Evolutionary conservation across 495 filamentous ascomycete species (phyloP), one percentile per base, ranked within the genome.

Genomic region (Penicillium psychrofluorescens): DNA sequence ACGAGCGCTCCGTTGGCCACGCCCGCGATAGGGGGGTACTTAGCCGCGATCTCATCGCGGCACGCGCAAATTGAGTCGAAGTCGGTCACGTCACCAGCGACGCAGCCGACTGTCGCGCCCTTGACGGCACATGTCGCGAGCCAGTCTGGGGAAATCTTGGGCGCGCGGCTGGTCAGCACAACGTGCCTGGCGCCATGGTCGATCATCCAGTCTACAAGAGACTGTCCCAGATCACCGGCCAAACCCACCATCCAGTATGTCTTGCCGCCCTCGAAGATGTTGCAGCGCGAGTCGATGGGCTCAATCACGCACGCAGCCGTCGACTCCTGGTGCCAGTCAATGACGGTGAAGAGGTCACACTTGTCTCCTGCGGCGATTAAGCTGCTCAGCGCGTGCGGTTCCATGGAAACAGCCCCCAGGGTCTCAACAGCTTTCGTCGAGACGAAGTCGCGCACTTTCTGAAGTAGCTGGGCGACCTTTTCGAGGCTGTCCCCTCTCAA

Each of bases 171-270:
- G 1, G 75, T 72, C 5, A 85, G 43, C 10, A 72, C 69, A 32
- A 85, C 62, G 46, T 74, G 58, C 1, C 66, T 49, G 0, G 80
- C 80, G 0, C 81, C 81, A 14, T 77, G 64, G 1, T 58, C 27
- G 2, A 70, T 62, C 61, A 85, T 77, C 51, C 80, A 77, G 2
- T 68, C 56, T 48, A 76, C 79, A 1, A 84, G 51, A 11, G 79
- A 82, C 42, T 71, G 66, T 11, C 78, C 81, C 3, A 83, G 63
- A 16, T 75, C 72, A 14, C 77, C 71, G 1, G 77, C 78, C 10
- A 83, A 49, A 3, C 81, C 81, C 12, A 79, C 57, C 0, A 85
- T 55, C 30, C 75, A 57, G 49, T 85, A 85, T 0, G 79, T 77
- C 49, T 68, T 75, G 48, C 71, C 40, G 10, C 44, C 44, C 6